Base-by-base conservation (phyloP, 2,329 filamentous ascomycete species). In the Dendrostoma leiphaemia region DNA sequence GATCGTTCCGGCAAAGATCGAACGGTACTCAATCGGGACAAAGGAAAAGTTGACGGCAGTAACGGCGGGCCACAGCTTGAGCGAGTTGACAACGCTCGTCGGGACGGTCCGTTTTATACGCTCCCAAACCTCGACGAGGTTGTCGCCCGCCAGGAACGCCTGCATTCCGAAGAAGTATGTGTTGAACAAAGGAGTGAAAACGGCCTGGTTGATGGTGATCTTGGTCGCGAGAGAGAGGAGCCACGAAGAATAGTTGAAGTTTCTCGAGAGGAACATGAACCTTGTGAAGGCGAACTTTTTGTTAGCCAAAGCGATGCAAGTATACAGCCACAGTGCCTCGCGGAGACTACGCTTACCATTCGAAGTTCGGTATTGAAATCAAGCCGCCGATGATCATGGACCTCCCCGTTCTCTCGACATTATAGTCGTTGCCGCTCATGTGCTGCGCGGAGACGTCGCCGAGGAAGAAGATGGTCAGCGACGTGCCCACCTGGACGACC, bases 41-140 rank as follows among this genome's bases (percentile, higher is more conserved):
- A 90, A 94, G n/a, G 88, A 84, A 65, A 97, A 95, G 69, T 81
- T 92, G 66, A 97, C 86, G 0, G 91, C 91, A 13, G 88, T 95
- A 15, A 96, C 88, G 0, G 84, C 84, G 0, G 92, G 93, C 92
- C 92, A 97, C 23, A 97, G 71, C 73, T 95, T 96, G 68, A 86
- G 85, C 57, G 86, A 89, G 68, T 94, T 96, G 65, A 84, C 69
- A 65, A 90, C 83, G 65, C 86, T 91, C 23, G 80, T 78, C 0
- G 91, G 91, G 0, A 96, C 87, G 0, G 91, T 92, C 55, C 84
- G 78, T 61, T 80, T 81, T 56, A 97, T 79, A 49, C 90, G 84
- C 63, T 89, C 83, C 69, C 82, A 81, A 1, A 87, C 82, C 52
- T 90, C 86, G 6, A 73, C 66, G 1, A 85, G 65, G 0, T 77